A percentile compares a stretch with the other conserved stretches of the same genome.
phyloP scores from a whole-genome alignment of 805 yeast genomes.

The Candida krabiensis region DNA sequence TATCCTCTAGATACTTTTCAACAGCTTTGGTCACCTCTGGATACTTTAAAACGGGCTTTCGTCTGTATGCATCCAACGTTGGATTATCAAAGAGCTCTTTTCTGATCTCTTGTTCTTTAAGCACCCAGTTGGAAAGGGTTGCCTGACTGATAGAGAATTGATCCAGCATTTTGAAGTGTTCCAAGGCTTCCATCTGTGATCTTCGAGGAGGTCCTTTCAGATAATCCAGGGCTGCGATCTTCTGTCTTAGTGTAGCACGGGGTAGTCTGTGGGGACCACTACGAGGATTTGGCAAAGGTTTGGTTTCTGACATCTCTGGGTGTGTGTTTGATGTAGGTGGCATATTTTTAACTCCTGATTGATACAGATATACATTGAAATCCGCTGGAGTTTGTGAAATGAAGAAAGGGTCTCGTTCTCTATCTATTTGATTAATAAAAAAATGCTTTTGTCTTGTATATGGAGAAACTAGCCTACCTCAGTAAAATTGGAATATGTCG shows the following conservation, averaged over 20 bases:
- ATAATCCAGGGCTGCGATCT: conserved; percentile 34
- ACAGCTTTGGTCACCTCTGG: conserved; percentile 35
- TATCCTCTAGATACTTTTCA: conserved; percentile 25
- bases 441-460: too few species aligned
- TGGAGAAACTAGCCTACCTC: too few species aligned
- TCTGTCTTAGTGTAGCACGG: conserved; percentile 32
- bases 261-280: conserved; percentile 18
- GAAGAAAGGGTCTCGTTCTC: too few species aligned
- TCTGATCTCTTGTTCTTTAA: conserved; percentile 27
- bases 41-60: conserved; percentile 33
- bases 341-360: too few species aligned
- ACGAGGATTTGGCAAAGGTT: too few species aligned
- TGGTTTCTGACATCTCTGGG: too few species aligned
- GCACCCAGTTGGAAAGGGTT: conserved; percentile 35
- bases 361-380: too few species aligned
- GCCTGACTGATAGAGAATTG: conserved; percentile 35
- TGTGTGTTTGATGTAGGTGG: too few species aligned
- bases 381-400: too few species aligned
- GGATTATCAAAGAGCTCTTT: conserved; percentile 26
- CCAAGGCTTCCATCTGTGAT: conserved; percentile 28
- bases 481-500: too few species aligned
- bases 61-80: conserved; percentile 26
- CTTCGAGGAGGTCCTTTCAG: conserved; percentile 31
- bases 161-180: conserved; percentile 22
- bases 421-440: too few species aligned